phyloP scores from a whole-genome alignment of 1,284 basidiomycete species.

The Amylostereum chailletii region DNA sequence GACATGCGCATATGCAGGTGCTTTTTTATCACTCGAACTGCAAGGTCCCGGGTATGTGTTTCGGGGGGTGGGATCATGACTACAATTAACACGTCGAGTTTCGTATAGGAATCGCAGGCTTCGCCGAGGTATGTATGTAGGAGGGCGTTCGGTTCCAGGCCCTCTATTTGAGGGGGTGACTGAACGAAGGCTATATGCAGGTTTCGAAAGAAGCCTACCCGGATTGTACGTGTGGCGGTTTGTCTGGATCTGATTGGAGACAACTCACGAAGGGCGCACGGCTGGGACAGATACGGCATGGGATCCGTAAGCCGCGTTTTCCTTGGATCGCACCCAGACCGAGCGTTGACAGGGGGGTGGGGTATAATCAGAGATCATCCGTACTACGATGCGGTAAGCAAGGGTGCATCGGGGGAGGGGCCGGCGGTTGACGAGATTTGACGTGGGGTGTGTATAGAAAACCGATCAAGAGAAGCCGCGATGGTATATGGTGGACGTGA shows the following conservation, averaged over 20 bases:
- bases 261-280: too few relatives aligned
- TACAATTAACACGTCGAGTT: constrained; percentile 2
- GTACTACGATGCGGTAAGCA: constrained; percentile 75
- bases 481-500: constrained; percentile 91
- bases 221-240: constrained; percentile 53
- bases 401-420: not conserved
- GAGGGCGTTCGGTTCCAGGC: not conserved
- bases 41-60: constrained; percentile 69
- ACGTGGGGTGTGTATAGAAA: constrained; percentile 40
- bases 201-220: constrained; percentile 82
- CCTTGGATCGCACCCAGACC: too few relatives aligned
- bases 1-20: constrained; percentile 13
- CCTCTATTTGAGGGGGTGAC: not conserved
- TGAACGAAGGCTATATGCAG: constrained; percentile 24
- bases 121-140: constrained; percentile 54
- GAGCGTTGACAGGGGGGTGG: not conserved
- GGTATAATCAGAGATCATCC: constrained; percentile 53
- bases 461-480: constrained; percentile 67
- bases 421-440: not conserved
- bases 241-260: too few relatives aligned
- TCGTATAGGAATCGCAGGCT: constrained; percentile 66
- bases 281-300: constrained; percentile 70
- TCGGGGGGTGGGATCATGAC: not conserved
- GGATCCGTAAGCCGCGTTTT: constrained; percentile 54
- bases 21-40: constrained; percentile 91